These are phyloP conservation scores for Globisporangium sylvaticum DNA, from an alignment of 352 stramenopile species.

Conservation along the genomic window DNA sequence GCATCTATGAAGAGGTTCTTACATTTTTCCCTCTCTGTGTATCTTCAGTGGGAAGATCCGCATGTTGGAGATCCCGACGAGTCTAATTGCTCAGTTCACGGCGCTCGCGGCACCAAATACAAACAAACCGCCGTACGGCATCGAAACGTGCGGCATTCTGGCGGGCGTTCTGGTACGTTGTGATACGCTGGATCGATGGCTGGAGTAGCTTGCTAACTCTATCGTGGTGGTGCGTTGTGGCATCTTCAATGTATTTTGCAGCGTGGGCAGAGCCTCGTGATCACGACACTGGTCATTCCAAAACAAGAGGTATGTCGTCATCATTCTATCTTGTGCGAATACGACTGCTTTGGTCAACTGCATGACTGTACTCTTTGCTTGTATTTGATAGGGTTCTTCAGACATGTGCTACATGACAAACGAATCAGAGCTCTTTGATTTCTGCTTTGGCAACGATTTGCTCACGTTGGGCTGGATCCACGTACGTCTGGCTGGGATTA, in stretches of 20 bases:
- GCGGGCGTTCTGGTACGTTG: conserved; percentile 65
- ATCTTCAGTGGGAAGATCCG: conserved; percentile 49
- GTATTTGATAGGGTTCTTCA: conserved; percentile 54
- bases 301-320: conserved; percentile 71
- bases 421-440: conserved; percentile 87
- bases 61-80: conserved; percentile 63
- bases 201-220: background rate
- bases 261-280: conserved; percentile 51
- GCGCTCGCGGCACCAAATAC: conserved; percentile 80
- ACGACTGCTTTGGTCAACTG: background rate
- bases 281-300: conserved; percentile 84
- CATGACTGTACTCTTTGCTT: background rate
- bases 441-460: conserved; percentile 80
- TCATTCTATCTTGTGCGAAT: background rate
- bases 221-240: background rate
- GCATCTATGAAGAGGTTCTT: too few species aligned
- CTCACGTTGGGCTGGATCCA: conserved; percentile 92
- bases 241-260: conserved; percentile 15
- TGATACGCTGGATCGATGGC: background rate
- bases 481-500: conserved; percentile 27
- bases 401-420: conserved; percentile 87
- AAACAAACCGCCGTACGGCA: conserved; percentile 62
- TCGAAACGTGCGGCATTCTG: conserved; percentile 90
- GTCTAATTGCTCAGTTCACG: conserved; percentile 75
- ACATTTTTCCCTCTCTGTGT: too few species aligned